These are phyloP conservation scores for Calonectria pteridis DNA, from an alignment of 2,329 filamentous ascomycete species.

Conservation along the genomic window DNA sequence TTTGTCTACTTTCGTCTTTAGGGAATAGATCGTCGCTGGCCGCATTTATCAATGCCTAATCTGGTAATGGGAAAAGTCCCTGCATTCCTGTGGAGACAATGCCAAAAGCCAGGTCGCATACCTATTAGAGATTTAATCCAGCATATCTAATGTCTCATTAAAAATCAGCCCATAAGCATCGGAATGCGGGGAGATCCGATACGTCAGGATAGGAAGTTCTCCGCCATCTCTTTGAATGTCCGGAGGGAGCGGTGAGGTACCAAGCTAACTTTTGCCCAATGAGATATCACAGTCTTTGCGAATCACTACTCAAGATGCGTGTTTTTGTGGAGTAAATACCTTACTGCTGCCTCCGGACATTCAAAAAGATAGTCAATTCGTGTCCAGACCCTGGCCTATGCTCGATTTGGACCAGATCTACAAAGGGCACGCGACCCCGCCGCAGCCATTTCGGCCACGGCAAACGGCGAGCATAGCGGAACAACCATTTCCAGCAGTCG, in stretches of 20 bases:
- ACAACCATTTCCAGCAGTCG: neutral
- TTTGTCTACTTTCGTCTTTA: neutral
- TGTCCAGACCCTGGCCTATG: neutral
- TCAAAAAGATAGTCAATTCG: neutral
- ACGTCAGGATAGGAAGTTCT: neutral
- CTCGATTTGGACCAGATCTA: neutral
- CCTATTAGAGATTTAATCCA: neutral
- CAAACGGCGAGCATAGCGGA: neutral
- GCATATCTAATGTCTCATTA: neutral
- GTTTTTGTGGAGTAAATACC: no score
- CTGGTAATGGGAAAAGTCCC: no score
- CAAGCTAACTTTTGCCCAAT: no score
- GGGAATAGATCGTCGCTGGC: neutral
- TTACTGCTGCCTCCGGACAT: no score
- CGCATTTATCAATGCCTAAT: no score
- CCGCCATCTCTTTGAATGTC: no score
- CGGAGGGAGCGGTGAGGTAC: no score
- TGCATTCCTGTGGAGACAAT: neutral
- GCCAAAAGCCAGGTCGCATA: neutral
- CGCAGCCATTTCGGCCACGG: neutral
- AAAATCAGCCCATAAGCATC: neutral
- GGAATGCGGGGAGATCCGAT: neutral
- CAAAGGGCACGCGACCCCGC: neutral
- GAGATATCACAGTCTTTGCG: no score
- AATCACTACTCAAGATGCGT: no score